phyloP scores from a whole-genome alignment of 768 basidiomycete genomes.

The Phaeotremella skinneri region DNA sequence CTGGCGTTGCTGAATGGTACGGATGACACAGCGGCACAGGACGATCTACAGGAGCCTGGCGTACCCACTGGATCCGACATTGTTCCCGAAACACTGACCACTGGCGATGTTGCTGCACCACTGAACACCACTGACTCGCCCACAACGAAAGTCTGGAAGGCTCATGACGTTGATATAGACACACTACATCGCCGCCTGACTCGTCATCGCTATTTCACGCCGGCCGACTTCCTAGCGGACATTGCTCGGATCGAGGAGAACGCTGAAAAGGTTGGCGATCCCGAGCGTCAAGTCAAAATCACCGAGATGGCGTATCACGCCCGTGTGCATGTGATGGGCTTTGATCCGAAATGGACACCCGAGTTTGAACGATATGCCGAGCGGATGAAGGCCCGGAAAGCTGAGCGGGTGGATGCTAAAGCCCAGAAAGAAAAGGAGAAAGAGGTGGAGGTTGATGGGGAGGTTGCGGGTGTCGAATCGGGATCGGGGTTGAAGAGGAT shows the following conservation, averaged over 20 bases:
- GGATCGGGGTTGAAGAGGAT: slow-evolving; percentile 1
- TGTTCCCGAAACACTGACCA: slow-evolving; percentile 4
- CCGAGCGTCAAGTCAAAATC: slow-evolving; percentile 73
- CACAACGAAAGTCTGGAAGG: slow-evolving; percentile 30
- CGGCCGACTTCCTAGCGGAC: slow-evolving; percentile 78
- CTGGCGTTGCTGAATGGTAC: not conserved
- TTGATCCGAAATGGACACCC: slow-evolving; percentile 59
- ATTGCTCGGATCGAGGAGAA: slow-evolving; percentile 55
- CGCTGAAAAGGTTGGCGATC: slow-evolving; percentile 66
- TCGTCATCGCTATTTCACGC: slow-evolving; percentile 79
- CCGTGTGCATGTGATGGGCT: slow-evolving; percentile 58
- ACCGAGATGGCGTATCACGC: slow-evolving; percentile 81
- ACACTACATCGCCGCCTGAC: slow-evolving; percentile 82
- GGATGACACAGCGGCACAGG: not conserved
- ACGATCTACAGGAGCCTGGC: slow-evolving; percentile 19
- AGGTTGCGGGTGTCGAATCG: not conserved
- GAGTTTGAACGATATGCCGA: slow-evolving; percentile 87
- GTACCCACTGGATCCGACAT: not conserved
- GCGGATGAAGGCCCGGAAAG: slow-evolving; percentile 62
- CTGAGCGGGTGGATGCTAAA: slow-evolving; percentile 38
- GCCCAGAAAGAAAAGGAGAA: slow-evolving; percentile 50
- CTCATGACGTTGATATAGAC: slow-evolving; percentile 85
- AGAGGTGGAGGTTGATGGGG: slow-evolving; percentile 2
- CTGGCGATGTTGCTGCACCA: slow-evolving; percentile 18
- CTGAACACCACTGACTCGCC: slow-evolving; percentile 37